Conservation (phyloP, 441 rosid species). For the Croton setiger region DNA sequence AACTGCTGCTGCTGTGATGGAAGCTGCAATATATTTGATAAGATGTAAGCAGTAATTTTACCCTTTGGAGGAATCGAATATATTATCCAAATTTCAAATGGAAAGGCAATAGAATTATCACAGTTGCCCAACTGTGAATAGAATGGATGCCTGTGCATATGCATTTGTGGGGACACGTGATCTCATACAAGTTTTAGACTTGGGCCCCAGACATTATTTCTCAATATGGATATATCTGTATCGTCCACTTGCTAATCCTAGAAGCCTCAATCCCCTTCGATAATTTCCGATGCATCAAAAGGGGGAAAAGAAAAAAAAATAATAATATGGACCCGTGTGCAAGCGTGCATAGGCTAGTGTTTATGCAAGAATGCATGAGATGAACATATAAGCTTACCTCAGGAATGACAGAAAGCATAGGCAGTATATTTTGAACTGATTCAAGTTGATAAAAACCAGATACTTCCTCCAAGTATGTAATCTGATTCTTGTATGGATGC, state of each 20-base stretch:
- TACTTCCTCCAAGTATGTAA: slow-evolving; percentile 33
- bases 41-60: slow-evolving; percentile 1
- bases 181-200: background rate
- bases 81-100: background rate
- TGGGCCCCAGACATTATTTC: background rate
- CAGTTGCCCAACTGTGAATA: background rate
- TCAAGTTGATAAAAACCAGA: slow-evolving; percentile 44
- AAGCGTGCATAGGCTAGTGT: background rate
- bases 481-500: slow-evolving; percentile 28
- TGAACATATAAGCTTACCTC: slow-evolving; percentile 45
- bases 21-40: slow-evolving; percentile 44
- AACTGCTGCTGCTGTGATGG: slow-evolving; percentile 75
- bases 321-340: background rate
- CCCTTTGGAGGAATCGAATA: background rate
- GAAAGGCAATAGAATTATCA: background rate
- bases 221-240: no score
- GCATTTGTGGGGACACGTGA: background rate
- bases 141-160: background rate
- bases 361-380: background rate
- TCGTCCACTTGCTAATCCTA: no score
- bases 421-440: slow-evolving; percentile 62
- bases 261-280: no score
- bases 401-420: slow-evolving; percentile 62
- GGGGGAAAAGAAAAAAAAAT: no score
- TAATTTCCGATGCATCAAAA: no score